These are phyloP conservation scores for Podosphaera fusca DNA, from an alignment of 2,329 filamentous ascomycete species.

Conservation along the genomic window DNA sequence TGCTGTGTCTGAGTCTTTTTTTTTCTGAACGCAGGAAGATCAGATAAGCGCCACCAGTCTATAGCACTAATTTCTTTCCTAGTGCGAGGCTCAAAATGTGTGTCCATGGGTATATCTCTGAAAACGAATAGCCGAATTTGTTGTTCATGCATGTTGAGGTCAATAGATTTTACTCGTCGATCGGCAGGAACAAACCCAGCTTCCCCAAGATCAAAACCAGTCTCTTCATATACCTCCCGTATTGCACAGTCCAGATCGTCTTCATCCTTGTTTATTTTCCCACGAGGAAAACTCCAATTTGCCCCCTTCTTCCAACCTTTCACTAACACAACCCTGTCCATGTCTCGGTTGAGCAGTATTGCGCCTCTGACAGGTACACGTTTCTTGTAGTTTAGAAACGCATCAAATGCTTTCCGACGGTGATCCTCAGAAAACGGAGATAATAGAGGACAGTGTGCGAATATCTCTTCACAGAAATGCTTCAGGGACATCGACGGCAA, in stretches of 20 bases:
- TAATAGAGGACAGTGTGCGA: conserved; percentile 79
- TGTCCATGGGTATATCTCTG: conserved; percentile 66
- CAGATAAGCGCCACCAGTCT: conserved; percentile 75
- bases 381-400: conserved; percentile 87
- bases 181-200: conserved; percentile 55
- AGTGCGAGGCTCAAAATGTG: conserved; percentile 69
- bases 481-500: conserved; percentile 71
- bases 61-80: conserved; percentile 97
- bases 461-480: conserved; percentile 72
- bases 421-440: conserved; percentile 56
- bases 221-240: conserved; percentile 89
- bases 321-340: conserved; percentile 84
- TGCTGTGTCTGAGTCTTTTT: conserved; percentile 33
- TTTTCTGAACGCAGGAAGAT: conserved; percentile 61
- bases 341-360: conserved; percentile 76
- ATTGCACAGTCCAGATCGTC: conserved; percentile 83
- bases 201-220: conserved; percentile 58
- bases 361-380: conserved; percentile 83
- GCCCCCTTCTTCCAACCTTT: conserved; percentile 96
- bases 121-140: conserved; percentile 87
- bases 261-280: conserved; percentile 97
- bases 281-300: conserved; percentile 88
- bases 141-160: conserved; percentile 77
- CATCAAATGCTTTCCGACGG: conserved; percentile 64
- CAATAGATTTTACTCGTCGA: conserved; percentile 57